Evolutionary conservation across 1,284 basidiomycete species (phyloP), one percentile per base, ranked within the genome.

Genomic region (Singerocomus inundabilis): DNA sequence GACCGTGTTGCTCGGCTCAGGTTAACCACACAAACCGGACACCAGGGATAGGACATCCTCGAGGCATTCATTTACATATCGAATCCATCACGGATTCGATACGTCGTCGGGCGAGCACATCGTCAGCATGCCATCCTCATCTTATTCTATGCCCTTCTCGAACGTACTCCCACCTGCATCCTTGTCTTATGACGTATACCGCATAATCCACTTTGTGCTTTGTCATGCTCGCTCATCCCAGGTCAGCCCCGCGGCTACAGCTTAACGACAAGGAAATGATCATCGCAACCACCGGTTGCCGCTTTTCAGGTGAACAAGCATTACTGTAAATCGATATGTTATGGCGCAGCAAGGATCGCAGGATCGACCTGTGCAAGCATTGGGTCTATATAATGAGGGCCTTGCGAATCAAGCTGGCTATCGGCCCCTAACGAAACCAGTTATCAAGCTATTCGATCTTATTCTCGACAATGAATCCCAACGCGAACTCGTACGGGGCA

Each of bases 361-460:
- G n/a, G n/a, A n/a, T 42, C 33, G 30, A 32, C 26, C 24, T 31
- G 12, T 5, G 6, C 29, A 30, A 34, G 13, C n/a, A 9, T 13
- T 35, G 7, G 3, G 8, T 18, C 40, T 63, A 60, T 63, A 60
- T 49, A 61, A 56, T 26, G 18, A 29, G 34, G 30, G 5, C 6
- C 1, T 21, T 33, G 10, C 13, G 42, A 16, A 29, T n/a, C n/a
- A 9, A 3, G 36, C 3, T 6, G 10, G 13, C 0, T 4, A 8
- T 39, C 25, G 21, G 2, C 24, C 9, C 21, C 10, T 8, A 34
- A 33, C 26, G 10, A 56, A 33, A 43, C 16, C 2, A 13, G 34
- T 18, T 5, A 28, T 0, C 11, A 18, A 34, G 7, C 5, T n/a
- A 31, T 9, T 25, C 25, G 9, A 36, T 2, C 5, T 9, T 2